Evolutionary conservation across 1,139 yeast species (phyloP), one percentile per base, ranked within the genome.

Genomic region (Zhuliangozyma parablackwelliae): DNA sequence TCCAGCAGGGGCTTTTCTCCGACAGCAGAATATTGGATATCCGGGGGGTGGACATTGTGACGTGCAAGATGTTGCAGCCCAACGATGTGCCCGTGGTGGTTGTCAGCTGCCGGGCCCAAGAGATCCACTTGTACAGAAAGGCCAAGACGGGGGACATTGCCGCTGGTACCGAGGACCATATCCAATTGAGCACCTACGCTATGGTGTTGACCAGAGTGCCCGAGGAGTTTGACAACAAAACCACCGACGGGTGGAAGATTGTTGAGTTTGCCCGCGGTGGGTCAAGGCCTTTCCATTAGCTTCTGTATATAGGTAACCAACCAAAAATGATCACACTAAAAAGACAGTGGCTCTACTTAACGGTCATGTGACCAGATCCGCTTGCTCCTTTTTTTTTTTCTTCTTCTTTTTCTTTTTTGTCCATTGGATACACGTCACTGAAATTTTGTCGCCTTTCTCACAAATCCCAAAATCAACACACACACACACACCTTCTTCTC

Each of bases 211-310:
- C 98, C 23, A 79, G 98, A 63, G 71, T 86, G 38, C 90, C 96
- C 9, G 98, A 90, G 60, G 90, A 90, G 47, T 80, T 94, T 57
- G 95, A 82, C 44, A 87, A 94, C 59, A 75, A 77, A 40, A 89
- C 82, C 51, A 94, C 99, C 23, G 96, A 88, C 56, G 99, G 99
- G 30, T 94, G 98, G 98, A 88, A 87, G 69, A 81, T 94, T 40
- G 66, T 92, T 56, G 98, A 94, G 64, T 86, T 94, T 59, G 97
- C 89, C 37, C 83, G 97, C 58, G 96, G 96, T 49, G 94, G 89
- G 35, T 82, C 95, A 35, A 81, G 96, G 68, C 86, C 84, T 41
- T 88, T 85, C 78, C 89, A 90, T 50, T 88, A 58, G 11, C 31
- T 23, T 41, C 33, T 44, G 37, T 36, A 43, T 41, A 36, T 33